Conservation (phyloP, 2,329 filamentous ascomycete genomes). For the Helminthosporium solani region DNA sequence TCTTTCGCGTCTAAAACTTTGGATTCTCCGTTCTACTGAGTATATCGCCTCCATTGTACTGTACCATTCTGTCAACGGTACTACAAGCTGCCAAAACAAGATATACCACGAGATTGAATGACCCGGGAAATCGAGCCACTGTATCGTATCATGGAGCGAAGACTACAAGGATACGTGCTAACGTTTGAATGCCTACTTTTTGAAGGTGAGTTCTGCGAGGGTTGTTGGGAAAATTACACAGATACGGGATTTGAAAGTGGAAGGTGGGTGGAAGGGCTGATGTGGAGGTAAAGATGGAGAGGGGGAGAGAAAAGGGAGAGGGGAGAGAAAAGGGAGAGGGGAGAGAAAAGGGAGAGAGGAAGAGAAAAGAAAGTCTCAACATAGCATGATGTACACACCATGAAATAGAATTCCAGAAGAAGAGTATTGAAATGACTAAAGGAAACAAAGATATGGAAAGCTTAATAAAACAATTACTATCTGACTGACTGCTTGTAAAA, state of each 20-base stretch:
- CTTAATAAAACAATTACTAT: too few relatives aligned
- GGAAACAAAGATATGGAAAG: too few relatives aligned
- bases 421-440: too few relatives aligned
- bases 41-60: too few relatives aligned
- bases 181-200: neutral
- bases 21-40: too few relatives aligned
- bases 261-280: neutral
- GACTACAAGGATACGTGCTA: constrained; percentile 65
- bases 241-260: neutral
- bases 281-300: neutral
- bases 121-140: constrained; percentile 53
- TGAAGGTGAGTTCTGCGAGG: constrained; percentile 51
- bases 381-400: too few relatives aligned
- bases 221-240: constrained; percentile 40
- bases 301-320: too few relatives aligned
- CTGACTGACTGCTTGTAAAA: too few relatives aligned
- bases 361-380: too few relatives aligned
- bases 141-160: constrained; percentile 58
- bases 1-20: neutral
- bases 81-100: constrained; percentile 41
- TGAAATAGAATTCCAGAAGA: too few relatives aligned
- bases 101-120: constrained; percentile 47
- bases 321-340: too few relatives aligned
- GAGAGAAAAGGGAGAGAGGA: too few relatives aligned
- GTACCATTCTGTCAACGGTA: constrained; percentile 23